Evolutionary conservation across 495 filamentous ascomycete genomes (phyloP).

Genomic region (Xylaria grammica): DNA sequence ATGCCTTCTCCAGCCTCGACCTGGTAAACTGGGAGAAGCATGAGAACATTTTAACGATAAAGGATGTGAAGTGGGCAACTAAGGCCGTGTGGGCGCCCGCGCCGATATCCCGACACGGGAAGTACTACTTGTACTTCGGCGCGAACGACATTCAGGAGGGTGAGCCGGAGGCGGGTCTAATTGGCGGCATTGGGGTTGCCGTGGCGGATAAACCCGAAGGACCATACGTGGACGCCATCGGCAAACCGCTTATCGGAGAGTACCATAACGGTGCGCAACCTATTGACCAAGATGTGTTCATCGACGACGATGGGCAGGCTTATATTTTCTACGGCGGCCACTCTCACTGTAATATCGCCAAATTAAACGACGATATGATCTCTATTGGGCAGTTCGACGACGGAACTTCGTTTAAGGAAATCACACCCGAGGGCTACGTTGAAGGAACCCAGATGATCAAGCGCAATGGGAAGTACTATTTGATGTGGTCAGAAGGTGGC

Average conservation of each 20-base stretch:
- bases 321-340: slow-evolving; percentile 60
- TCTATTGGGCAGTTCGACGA: slow-evolving; percentile 38
- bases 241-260: slow-evolving; percentile 45
- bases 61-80: slow-evolving; percentile 52
- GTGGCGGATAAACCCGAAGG: slow-evolving; percentile 50
- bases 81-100: slow-evolving; percentile 58
- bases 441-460: slow-evolving; percentile 55
- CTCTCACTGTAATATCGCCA: slow-evolving; percentile 49
- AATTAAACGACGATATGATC: slow-evolving; percentile 53
- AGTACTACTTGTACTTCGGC: slow-evolving; percentile 58
- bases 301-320: slow-evolving; percentile 53
- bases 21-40: slow-evolving; percentile 48
- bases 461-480: slow-evolving; percentile 49
- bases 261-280: slow-evolving; percentile 50
- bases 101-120: slow-evolving; percentile 50
- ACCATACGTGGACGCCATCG: slow-evolving; percentile 52
- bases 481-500: slow-evolving; percentile 54
- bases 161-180: slow-evolving; percentile 21
- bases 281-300: slow-evolving; percentile 57
- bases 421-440: slow-evolving; percentile 50
- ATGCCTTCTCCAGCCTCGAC: slow-evolving; percentile 55
- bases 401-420: slow-evolving; percentile 42
- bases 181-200: slow-evolving; percentile 53
- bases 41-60: slow-evolving; percentile 44
- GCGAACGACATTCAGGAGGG: slow-evolving; percentile 47